Conservation (phyloP, 495 filamentous ascomycete species). For the Daldinia bambusicola region DNA sequence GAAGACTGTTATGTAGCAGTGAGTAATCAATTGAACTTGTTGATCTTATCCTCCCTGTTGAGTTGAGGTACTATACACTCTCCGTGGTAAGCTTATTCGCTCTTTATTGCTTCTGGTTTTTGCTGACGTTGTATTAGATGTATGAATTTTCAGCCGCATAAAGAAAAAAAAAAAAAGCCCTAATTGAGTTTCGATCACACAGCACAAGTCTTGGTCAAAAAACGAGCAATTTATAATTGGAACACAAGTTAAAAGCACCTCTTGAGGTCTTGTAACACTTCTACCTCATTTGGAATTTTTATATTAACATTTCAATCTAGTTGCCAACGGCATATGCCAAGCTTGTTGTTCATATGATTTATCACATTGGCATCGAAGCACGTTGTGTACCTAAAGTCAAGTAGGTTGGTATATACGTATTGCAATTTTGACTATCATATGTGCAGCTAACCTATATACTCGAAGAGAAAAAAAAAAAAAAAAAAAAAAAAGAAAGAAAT, state of each 20-base stretch:
- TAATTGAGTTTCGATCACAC: too few species aligned
- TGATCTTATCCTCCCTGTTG: conserved; percentile 4
- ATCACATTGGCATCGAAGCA: too few species aligned
- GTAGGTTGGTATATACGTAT: background rate
- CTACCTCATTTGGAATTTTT: background rate
- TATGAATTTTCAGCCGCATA: background rate
- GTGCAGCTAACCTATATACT: conserved; percentile 19
- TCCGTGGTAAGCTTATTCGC: conserved; percentile 9
- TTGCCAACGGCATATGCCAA: background rate
- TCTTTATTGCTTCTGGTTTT: background rate
- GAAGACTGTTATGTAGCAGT: conserved; percentile 34
- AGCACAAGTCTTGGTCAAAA: background rate
- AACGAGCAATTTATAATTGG: background rate
- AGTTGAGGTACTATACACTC: background rate
- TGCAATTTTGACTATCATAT: background rate
- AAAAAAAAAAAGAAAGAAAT: too few species aligned
- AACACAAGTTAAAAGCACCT: background rate
- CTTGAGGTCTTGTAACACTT: background rate
- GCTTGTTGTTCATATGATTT: too few species aligned
- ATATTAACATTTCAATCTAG: background rate
- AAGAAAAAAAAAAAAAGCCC: background rate
- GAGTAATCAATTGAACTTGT: conserved; percentile 36
- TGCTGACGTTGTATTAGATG: conserved; percentile 8
- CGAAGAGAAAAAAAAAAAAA: background rate
- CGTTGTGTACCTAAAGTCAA: too few species aligned